Evolutionary conservation across 441 rosid species (phyloP), one percentile per base, ranked within the genome.

Genomic region (Bocquillonia castaneifolia): DNA sequence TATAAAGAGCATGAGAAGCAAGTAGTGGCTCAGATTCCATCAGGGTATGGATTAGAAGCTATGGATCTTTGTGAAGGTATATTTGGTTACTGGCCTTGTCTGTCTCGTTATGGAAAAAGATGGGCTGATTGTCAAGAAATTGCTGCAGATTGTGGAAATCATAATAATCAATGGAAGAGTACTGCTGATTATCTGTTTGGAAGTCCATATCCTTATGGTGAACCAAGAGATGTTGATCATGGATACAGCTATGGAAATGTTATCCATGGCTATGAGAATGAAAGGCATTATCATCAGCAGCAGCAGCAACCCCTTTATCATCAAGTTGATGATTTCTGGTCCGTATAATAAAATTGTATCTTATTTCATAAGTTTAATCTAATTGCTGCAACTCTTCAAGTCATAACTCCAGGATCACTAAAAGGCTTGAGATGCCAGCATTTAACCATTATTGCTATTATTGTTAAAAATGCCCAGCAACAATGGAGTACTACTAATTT

Each of bases 31-130:
- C 86, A 79, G 55, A 44, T 84, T 64, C 89, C 90, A 17, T 79
- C 87, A 18, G 95, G 95, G 47, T 84, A 80, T 70, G 96, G 95
- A 15, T 80, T 88, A 71, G 93, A 90, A 69, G 84, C 95, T 1
- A 69, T 89, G 75, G 97, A 93, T 62, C 69, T 93, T 0, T 93
- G 98, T 57, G 96, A 90, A 55, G 76, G 86, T 14, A 22, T 90
- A 63, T 87, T 84, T 17, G 93, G 97, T 7, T 85, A 86, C 74
- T 92, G 89, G 83, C 92, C 96, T 34, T 92, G 96, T 67, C 79
- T 82, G 48, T 73, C 70, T 50, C 59, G 76, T 1, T 52, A 68
- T 39, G 44, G 52, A 12, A 83, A 79, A 69, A 80, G 80, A 70
- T 67, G 15, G 2, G 63, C 68, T 1, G 74, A 72, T 48, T 57